Conservation (phyloP, 257 asterid species). For the Fraxinus excelsior region DNA sequence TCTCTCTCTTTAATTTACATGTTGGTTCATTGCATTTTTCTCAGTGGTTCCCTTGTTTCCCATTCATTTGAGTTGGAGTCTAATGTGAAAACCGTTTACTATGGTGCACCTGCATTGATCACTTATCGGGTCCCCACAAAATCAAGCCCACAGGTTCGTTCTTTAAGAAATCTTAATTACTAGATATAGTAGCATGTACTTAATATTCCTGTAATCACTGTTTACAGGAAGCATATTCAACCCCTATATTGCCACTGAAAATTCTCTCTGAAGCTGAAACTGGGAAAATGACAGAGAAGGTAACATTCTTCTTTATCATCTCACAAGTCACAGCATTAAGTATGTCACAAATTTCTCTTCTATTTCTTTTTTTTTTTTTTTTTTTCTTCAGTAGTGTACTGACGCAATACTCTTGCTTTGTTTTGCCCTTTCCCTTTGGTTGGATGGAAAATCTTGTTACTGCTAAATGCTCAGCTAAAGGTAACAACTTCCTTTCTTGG, state of each 20-base stretch:
- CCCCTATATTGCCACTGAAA: constrained; percentile 56
- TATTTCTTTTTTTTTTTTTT: background rate
- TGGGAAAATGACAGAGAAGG: constrained; percentile 38
- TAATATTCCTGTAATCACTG: constrained; percentile 4
- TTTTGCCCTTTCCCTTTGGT: constrained; percentile 14
- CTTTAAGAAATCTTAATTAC: background rate
- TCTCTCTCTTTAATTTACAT: constrained; percentile 7
- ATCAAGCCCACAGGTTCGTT: constrained; percentile 54
- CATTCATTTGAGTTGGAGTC: constrained; percentile 70
- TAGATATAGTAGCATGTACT: background rate
- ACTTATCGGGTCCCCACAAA: constrained; percentile 54
- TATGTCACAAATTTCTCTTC: background rate
- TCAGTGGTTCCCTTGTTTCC: constrained; percentile 64
- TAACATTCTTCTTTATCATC: constrained; percentile 32
- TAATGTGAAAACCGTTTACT: constrained; percentile 53
- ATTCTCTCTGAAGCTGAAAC: constrained; percentile 43
- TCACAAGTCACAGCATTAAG: background rate
- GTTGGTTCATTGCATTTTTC: constrained; percentile 13
- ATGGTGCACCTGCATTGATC: constrained; percentile 61
- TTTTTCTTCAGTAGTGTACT: constrained; percentile 20
- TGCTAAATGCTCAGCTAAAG: constrained; percentile 53
- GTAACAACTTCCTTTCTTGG: constrained; percentile 32
- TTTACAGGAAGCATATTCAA: constrained; percentile 67
- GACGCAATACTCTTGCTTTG: constrained; percentile 28
- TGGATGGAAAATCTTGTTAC: constrained; percentile 26